A percentile compares a stretch with the other conserved stretches of the same genome.
phyloP scores from a whole-genome alignment of 345 rosid genomes.

The Diplotaxis tenuifolia region DNA sequence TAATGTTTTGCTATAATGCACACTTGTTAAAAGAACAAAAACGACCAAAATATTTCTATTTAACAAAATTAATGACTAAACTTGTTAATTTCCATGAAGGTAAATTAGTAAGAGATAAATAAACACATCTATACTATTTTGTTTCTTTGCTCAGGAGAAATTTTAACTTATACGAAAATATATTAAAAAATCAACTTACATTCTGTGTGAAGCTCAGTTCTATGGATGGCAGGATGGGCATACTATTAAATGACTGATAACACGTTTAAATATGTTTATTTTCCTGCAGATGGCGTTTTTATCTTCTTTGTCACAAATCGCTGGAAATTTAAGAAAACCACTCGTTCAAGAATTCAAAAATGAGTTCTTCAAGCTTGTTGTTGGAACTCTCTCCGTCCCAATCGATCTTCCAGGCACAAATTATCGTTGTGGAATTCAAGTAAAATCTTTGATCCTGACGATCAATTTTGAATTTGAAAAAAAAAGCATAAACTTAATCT shows the following conservation, averaged over 20 bases:
- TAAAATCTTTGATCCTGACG: constrained; percentile 9
- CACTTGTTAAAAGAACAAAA: neutral
- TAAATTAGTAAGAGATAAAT: neutral
- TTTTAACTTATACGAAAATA: neutral
- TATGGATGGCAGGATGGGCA: constrained; percentile 1
- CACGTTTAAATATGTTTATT: neutral
- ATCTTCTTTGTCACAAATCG: constrained; percentile 55
- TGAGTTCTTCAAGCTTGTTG: constrained; percentile 64
- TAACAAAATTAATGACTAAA: neutral
- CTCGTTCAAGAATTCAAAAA: constrained; percentile 43
- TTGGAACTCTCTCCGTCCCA: constrained; percentile 83
- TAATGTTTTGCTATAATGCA: neutral
- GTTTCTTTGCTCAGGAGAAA: neutral
- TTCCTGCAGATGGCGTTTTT: constrained; percentile 63
- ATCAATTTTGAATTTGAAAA: neutral
- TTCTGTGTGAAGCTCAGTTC: neutral
- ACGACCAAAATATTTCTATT: neutral
- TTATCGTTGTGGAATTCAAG: constrained; percentile 70
- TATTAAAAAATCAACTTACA: neutral
- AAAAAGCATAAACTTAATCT: neutral
- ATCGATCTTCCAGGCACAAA: constrained; percentile 74
- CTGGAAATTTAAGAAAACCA: constrained; percentile 44
- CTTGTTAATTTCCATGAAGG: neutral
- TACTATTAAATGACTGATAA: neutral
- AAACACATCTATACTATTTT: neutral